Conservation (phyloP, 495 filamentous ascomycete species). For the Penicillium paxilli region DNA sequence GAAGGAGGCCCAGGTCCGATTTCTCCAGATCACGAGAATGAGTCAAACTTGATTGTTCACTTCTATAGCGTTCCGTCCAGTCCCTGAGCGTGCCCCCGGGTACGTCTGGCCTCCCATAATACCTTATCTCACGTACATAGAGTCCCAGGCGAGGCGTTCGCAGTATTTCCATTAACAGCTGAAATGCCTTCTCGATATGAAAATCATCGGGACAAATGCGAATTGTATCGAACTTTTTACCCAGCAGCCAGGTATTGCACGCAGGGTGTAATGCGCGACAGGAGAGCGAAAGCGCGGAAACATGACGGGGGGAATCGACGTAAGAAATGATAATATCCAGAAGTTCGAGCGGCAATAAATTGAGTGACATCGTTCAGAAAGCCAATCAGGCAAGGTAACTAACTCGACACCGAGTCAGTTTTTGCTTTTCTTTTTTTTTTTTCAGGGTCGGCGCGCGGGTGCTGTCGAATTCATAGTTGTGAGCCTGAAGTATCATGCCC, state of each 20-base stretch:
- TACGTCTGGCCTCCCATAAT: too few relatives aligned
- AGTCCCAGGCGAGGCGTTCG: neutral
- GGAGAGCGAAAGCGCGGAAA: neutral
- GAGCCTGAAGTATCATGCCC: slow-evolving; percentile 70
- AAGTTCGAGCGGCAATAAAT: too few relatives aligned
- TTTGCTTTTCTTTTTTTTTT: too few relatives aligned
- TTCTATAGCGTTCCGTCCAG: neutral
- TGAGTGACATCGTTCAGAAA: too few relatives aligned
- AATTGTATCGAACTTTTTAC: neutral
- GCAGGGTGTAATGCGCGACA: neutral
- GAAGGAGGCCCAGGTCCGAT: neutral
- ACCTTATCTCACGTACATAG: neutral
- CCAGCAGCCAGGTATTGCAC: neutral
- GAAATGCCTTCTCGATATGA: neutral
- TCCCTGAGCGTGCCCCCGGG: neutral
- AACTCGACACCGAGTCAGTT: too few relatives aligned
- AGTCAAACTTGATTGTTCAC: neutral
- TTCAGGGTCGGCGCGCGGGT: too few relatives aligned
- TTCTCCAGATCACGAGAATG: neutral
- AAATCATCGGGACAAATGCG: neutral
- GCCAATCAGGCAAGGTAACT: too few relatives aligned
- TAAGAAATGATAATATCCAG: neutral
- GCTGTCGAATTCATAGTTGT: slow-evolving; percentile 88
- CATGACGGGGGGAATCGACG: neutral
- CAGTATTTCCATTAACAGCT: neutral